These are phyloP conservation scores for Senna siamea DNA, from an alignment of 306 rosid genomes.

Conservation along the genomic window DNA sequence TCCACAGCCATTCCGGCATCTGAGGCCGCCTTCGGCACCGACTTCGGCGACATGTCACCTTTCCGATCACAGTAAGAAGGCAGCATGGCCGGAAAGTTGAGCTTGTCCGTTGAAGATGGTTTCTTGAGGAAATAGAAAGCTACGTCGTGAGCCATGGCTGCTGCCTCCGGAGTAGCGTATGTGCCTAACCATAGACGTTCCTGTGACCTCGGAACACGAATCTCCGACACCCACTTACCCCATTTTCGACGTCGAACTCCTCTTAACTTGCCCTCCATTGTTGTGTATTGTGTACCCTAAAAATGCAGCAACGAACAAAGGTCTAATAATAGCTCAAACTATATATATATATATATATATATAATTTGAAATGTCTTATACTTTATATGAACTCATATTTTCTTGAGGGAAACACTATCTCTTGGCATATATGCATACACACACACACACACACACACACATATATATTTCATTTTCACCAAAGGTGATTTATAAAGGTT, in stretches of 20 bases:
- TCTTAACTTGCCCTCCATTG: slow-evolving; percentile 40
- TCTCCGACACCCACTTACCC: slow-evolving; percentile 77
- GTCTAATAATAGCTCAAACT: no score
- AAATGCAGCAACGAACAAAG: no score
- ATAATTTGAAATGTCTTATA: no score
- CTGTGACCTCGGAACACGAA: slow-evolving; percentile 54
- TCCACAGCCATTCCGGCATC: slow-evolving; percentile 68
- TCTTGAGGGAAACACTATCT: no score
- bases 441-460: no score
- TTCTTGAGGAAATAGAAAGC: slow-evolving; percentile 53
- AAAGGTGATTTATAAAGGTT: background rate
- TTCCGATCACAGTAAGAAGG: background rate
- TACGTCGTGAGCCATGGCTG: slow-evolving; percentile 61
- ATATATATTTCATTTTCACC: no score
- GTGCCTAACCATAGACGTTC: slow-evolving; percentile 64
- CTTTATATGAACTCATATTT: no score
- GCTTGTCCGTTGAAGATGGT: slow-evolving; percentile 45
- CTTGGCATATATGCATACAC: no score
- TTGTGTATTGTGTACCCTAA: no score
- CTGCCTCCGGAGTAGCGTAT: slow-evolving; percentile 53
- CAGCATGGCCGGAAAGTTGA: slow-evolving; percentile 54
- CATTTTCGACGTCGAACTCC: slow-evolving; percentile 65
- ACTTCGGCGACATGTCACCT: slow-evolving; percentile 49
- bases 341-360: no score
- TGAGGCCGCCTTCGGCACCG: slow-evolving; percentile 59